Evolutionary conservation across 2,329 filamentous ascomycete genomes (phyloP), one percentile per base, ranked within the genome.

Genomic region (Colletotrichum liriopes): DNA sequence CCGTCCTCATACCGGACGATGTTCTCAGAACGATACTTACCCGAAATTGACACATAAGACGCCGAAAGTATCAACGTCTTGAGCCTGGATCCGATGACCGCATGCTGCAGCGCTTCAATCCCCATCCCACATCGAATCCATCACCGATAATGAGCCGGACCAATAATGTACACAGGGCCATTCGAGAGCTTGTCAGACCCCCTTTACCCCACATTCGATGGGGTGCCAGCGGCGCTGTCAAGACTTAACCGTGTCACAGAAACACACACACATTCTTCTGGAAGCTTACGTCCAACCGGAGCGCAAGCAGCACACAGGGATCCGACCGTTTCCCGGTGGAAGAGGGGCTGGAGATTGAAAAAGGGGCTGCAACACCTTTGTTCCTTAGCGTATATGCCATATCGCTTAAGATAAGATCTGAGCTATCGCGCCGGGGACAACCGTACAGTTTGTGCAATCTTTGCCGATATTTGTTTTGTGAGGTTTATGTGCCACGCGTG

Each of bases 191-290:
- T 67, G 63, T 51, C 39, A 11, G 26, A 32, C 51, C 56, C 35
- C 41, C 69, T 23, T 61, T 69, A 72, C 69, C 65, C 69, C 69
- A 69, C 69, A 65, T 54, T 64, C 39, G 45, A 60, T 54, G 35
- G 61, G 58, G 45, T 18, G 20, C 16, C 23, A 29, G 35, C 35
- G 32, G 35, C 35, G 32, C 16, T 51, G 20, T 39, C 47, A 62
- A 23, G 32, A 55, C 20, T 14, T 14, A n/a, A 26, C 39, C 41
- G 35, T 56, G 67, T 23, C 45, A 29, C 45, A 39, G 59, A 52
- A 71, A 69, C 45, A 65, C 69, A 69, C 45, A 65, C 69, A 55
- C 69, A 64, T 32, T 60, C 59, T 72, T 72, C 69, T 69, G 59
- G 69, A 72, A 72, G 65, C 69, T 41, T 39, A 54, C 45, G 54